These are phyloP conservation scores for Kockovaella imperatae DNA, from an alignment of 768 basidiomycete species.

Conservation along the genomic window DNA sequence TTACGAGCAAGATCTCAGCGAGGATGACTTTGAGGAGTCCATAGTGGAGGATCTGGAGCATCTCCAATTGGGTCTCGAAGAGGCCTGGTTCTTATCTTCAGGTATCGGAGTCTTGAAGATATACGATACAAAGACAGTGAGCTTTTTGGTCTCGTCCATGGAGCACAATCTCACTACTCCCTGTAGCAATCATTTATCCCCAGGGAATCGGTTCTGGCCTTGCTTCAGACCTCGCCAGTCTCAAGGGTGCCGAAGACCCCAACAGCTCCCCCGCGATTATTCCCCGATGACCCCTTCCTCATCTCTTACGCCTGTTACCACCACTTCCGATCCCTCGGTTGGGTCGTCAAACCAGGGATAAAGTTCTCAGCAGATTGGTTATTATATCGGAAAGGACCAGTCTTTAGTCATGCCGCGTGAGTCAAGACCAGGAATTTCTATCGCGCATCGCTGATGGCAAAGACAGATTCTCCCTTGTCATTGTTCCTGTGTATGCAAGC, in stretches of 20 bases:
- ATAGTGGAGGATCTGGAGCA: slow-evolving; percentile 71
- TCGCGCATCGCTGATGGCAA: neutral
- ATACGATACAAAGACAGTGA: slow-evolving; percentile 59
- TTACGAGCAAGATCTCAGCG: slow-evolving; percentile 39
- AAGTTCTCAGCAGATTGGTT: slow-evolving; percentile 97
- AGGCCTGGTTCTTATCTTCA: slow-evolving; percentile 84
- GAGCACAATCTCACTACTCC: slow-evolving; percentile 3
- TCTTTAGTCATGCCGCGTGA: slow-evolving; percentile 92
- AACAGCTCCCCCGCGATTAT: slow-evolving; percentile 42
- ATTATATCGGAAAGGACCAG: slow-evolving; percentile 86
- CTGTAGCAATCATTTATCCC: slow-evolving; percentile 21
- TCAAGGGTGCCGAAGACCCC: slow-evolving; percentile 42
- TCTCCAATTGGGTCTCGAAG: slow-evolving; percentile 78
- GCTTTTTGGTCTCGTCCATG: slow-evolving; percentile 43
- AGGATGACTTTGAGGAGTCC: slow-evolving; percentile 48
- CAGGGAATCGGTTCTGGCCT: slow-evolving; percentile 20
- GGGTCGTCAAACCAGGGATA: slow-evolving; percentile 91
- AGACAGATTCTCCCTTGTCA: slow-evolving; percentile 75
- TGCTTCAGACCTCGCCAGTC: slow-evolving; percentile 47
- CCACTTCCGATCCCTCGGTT: slow-evolving; percentile 90
- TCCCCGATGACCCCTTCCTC: slow-evolving; percentile 83
- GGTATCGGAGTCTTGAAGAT: slow-evolving; percentile 73
- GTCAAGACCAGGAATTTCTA: slow-evolving; percentile 32
- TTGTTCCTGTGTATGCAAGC: slow-evolving; percentile 85
- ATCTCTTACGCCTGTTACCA: slow-evolving; percentile 85